Percentiles rank a stretch among this genome's conserved stretches.
Conservation (phyloP, 768 basidiomycete genomes). For the Megacollybia marginata region DNA sequence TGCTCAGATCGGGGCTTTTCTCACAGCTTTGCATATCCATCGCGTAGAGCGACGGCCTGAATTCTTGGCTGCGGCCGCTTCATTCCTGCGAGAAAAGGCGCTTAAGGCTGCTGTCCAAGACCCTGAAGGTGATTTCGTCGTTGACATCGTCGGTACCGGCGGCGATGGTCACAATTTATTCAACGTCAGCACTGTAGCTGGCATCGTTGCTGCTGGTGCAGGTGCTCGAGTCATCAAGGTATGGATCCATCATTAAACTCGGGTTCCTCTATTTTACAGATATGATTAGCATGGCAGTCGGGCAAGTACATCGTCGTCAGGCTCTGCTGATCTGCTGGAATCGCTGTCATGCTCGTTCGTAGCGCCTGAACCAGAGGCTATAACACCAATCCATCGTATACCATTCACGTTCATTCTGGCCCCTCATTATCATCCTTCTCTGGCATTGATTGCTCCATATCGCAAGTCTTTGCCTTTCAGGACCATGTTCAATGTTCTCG, state of each 20-base stretch:
- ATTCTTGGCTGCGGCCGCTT: slow-evolving; percentile 72
- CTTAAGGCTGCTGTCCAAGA: slow-evolving; percentile 55
- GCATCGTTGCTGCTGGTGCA: slow-evolving; percentile 88
- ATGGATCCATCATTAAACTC: slow-evolving; percentile 14
- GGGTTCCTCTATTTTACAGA: slow-evolving; percentile 3
- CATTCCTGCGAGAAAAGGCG: slow-evolving; percentile 63
- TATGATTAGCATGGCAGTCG: slow-evolving; percentile 76
- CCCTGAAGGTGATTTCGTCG: slow-evolving; percentile 52
- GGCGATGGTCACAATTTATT: slow-evolving; percentile 95
- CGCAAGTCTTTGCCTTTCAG: slow-evolving; percentile 87
- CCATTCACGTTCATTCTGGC: slow-evolving; percentile 95
- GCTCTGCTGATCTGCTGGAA: slow-evolving; percentile 88
- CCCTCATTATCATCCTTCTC: slow-evolving; percentile 85
- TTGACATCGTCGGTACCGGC: slow-evolving; percentile 88
- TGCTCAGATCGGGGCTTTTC: slow-evolving; percentile 82
- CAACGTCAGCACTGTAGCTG: slow-evolving; percentile 95
- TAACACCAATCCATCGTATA: slow-evolving; percentile 52
- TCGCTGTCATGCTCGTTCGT: slow-evolving; percentile 74
- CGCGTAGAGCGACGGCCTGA: slow-evolving; percentile 72
- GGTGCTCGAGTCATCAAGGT: slow-evolving; percentile 93
- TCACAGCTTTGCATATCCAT: slow-evolving; percentile 78
- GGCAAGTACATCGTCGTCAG: slow-evolving; percentile 91
- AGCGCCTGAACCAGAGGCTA: slow-evolving; percentile 48
- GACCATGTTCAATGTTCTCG: slow-evolving; percentile 93
- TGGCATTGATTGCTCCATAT: slow-evolving; percentile 76